Evolutionary conservation across 2,329 filamentous ascomycete genomes (phyloP), one percentile per base, ranked within the genome.

Genomic region (Fusarium drepaniforme): DNA sequence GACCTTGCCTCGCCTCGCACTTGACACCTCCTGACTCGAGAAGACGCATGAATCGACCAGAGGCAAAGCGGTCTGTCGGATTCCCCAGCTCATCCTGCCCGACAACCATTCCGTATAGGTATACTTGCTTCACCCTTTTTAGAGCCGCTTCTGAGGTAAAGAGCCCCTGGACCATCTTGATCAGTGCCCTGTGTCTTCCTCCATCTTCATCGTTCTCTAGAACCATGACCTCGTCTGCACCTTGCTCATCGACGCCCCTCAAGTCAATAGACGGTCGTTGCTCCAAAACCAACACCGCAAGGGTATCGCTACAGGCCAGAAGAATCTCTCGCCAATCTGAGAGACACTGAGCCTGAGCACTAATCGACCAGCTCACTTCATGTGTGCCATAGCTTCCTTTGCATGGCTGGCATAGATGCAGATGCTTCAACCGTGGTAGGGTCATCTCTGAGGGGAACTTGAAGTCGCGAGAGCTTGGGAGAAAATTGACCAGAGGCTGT

Each of bases 221-320:
- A 5, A 74, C 67, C 15, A 71, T 71, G 7, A 63, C 64, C 28
- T 74, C 60, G 11, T 1, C 51, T 64, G 8, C 59, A 61, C 5
- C 64, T 18, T 18, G 38, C 68, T 57, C 71, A 60, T 7, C 65
- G 68, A 4, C 70, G 30, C 3, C 38, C 28, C 7, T 8, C 21
- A 15, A 46, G 44, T 28, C 70, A 0, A 67, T 66, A 1, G 51
- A 71, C 2, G 67, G 67, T 1, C 72, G 58, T 16, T 75, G 75
- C 6, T 77, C 70, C 2, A 77, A 4, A 0, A 77, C 66, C 12
- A 77, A 30, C 3, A 66, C 69, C 25, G 72, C 70, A 0, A 77
- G 40, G 1, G 44, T 61, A 7, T 16, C 8, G 8, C 28, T 51
- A 6, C 66, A 72, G 5, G 61, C 61, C 3, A 35, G 6, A 0